Evolutionary conservation across 192 early-diverging fungal genomes (phyloP), one percentile per base, ranked within the genome.

Genomic region (Gaertneriomyces semiglobifer): DNA sequence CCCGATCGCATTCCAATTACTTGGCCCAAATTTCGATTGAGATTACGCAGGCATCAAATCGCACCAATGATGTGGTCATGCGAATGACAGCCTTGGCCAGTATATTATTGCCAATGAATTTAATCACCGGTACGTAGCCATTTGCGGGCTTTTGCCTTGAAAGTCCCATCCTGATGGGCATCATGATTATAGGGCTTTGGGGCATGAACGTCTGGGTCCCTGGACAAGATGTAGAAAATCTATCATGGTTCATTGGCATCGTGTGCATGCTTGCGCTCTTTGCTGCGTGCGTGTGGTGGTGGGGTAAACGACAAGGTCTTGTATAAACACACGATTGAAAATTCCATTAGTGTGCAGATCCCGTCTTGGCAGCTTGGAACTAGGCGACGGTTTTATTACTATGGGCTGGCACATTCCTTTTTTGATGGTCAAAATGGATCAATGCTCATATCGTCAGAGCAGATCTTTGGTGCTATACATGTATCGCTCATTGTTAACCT

Each of bases 21-120:
- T 75, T 93, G 55, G 92, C 90, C 16, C 88, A 87, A 69, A 84
- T 93, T 62, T 83, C 83, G 9, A 83, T 94, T 18, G 89, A 88
- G 47, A 75, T 90, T 64, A 82, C 81, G 7, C 73, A 79, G 39
- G 76, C 79, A 9, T 77, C 88, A 40, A 93, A 94, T 76, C 68
- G 84, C 16, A 96, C 93, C 5, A 94, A 92, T 59, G 89, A 90
- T 46, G 92, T 92, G 0, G 89, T 97, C 19, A 88, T 90, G 59
- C 86, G 88, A 62, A 84, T 98, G 71, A 95, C 94, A 1, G 89
- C 91, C 7, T 60, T 97, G 52, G 96, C 92, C 0, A 88, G 86
- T 38, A 90, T 98, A 44, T 73, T 98, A 14, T 83, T 98, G 25
- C 96, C 96, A 11, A 73, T 97, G 62, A 94, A 94, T 63, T 73